phyloP scores from a whole-genome alignment of 306 rosid genomes.

The Prunus mume region DNA sequence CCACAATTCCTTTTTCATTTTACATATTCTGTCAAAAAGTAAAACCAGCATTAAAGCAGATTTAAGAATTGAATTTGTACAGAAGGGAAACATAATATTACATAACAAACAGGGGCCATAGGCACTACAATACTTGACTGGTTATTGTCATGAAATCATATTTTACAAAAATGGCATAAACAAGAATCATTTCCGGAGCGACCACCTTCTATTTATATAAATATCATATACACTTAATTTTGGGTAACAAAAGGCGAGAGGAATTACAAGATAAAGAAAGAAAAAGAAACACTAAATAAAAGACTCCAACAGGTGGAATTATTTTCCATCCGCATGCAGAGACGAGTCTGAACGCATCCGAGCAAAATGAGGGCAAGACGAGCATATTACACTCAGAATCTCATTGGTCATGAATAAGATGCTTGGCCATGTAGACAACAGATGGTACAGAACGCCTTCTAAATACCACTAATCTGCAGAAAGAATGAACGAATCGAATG shows the following conservation, averaged over 20 bases:
- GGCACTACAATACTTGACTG: slow-evolving; percentile 4
- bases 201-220: slow-evolving; percentile 41
- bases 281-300: not conserved
- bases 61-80: not conserved
- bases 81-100: not conserved
- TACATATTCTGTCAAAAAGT: not conserved
- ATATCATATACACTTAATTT: slow-evolving; percentile 65
- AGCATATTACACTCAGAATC: slow-evolving; percentile 15
- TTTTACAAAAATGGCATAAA: slow-evolving; percentile 47
- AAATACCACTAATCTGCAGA: slow-evolving; percentile 26
- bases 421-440: slow-evolving; percentile 23
- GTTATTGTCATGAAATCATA: slow-evolving; percentile 29
- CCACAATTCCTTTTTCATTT: not conserved
- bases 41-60: not conserved
- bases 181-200: slow-evolving; percentile 42
- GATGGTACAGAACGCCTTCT: slow-evolving; percentile 29
- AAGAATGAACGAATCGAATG: slow-evolving; percentile 40
- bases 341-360: slow-evolving; percentile 26
- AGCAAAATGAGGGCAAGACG: slow-evolving; percentile 22
- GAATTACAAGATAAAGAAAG: slow-evolving; percentile 31
- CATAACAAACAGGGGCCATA: not conserved
- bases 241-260: slow-evolving; percentile 37
- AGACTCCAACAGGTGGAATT: slow-evolving; percentile 28
- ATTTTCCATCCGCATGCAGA: slow-evolving; percentile 32
- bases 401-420: slow-evolving; percentile 6